Conservation (phyloP, 441 rosid species). For the Aleurites moluccanus region DNA sequence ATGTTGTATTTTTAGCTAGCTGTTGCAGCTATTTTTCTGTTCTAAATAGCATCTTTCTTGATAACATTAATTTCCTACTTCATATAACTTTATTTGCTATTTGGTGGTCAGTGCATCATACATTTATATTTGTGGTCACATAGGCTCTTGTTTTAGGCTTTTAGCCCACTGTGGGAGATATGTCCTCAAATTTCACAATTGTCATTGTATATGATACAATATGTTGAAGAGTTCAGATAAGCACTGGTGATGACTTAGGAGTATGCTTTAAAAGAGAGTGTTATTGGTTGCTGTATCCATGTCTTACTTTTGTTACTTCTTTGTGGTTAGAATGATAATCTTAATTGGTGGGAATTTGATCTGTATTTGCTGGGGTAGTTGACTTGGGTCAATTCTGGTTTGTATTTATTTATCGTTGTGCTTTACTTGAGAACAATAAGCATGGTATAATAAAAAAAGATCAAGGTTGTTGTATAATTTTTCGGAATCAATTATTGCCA, state of each 20-base stretch:
- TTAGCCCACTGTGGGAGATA: neutral
- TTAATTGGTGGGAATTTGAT: neutral
- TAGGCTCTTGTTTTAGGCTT: neutral
- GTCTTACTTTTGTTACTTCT: slow-evolving; percentile 1
- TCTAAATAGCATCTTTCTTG: neutral
- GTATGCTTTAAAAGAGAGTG: neutral
- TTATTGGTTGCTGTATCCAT: neutral
- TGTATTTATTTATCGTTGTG: neutral
- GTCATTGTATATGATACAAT: neutral
- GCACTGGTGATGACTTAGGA: neutral
- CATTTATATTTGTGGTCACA: neutral
- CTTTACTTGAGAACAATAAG: neutral
- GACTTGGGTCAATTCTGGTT: neutral
- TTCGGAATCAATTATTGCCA: neutral
- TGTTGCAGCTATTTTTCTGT: neutral
- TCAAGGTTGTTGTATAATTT: neutral
- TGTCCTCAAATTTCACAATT: neutral
- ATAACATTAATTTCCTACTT: neutral
- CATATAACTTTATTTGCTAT: neutral
- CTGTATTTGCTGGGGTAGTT: neutral
- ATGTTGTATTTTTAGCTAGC: neutral
- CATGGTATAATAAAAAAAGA: neutral
- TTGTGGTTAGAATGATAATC: neutral
- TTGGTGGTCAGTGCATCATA: neutral
- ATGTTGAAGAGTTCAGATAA: neutral